Evolutionary conservation across 331 rosid species (phyloP), one percentile per base, ranked within the genome.

Genomic region (Prunus yedoensis): DNA sequence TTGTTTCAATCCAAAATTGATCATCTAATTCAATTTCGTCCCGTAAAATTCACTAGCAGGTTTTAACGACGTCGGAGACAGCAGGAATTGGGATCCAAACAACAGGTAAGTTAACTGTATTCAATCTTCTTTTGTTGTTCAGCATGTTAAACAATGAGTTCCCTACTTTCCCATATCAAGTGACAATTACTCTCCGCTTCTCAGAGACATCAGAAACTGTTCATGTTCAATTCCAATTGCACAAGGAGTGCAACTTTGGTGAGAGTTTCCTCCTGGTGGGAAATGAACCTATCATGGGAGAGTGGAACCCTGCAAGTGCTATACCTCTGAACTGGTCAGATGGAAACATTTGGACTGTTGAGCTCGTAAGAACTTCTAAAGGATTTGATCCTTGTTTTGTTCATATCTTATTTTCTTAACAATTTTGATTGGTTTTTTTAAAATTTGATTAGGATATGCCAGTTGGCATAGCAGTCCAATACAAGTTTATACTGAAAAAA

Each of bases 181-280:
- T 61, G 41, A 20, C 5, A 16, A 17, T 51, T 11, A 75, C 53
- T 51, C 10, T 38, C 28, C 38, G 67, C 61, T 56, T 68, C 0
- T n/a, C 68, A 77, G 69, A 60, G 13, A 13, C 47, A 58, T 27
- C 46, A 14, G 49, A 68, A 67, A 46, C 75, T 6, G 68, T 68
- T 21, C 70, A 32, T 68, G 66, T 67, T 35, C 73, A 47, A 46
- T 77, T 77, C 80, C 68, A 30, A 1, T 32, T 77, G 28, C 80
- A 68, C 51, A 58, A 58, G 60, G 32, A 77, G 60, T 77, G 75
- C 58, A 17, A 10, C 9, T 77, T 12, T 9, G 75, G 80, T 51
- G 80, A 77, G 59, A 32, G 38, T 5, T 77, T 68, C 32, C 52
- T 68, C 51, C 20, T 77, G 5, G 80, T 77, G 20, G 80, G 80